Base-by-base conservation (phyloP, 2,329 filamentous ascomycete species). In the Xylaria sp. region DNA sequence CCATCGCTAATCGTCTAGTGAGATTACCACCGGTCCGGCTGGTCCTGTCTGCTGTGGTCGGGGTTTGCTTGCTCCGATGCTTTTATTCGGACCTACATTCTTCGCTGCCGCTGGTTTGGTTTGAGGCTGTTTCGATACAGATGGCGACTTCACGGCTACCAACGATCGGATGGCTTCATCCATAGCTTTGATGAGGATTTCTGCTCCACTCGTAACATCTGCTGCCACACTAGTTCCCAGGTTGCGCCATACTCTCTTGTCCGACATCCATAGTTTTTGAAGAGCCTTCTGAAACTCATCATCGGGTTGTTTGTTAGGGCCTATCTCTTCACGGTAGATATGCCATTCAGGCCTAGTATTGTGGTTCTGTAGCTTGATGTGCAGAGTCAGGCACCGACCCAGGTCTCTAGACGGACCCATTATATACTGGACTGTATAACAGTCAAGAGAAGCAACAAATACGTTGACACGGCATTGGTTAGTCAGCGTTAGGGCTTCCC, bases 401-500 rank as follows among this genome's bases (percentile, higher is more conserved):
- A 76, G 70, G 46, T 77, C 75, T 63, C 73, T 75, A 3, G 74
- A 70, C 20, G 64, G 41, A 20, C 74, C 67, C 1, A 90, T 73
- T 5, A 77, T 79, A 73, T 91, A 91, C 46, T 84, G 83, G 8
- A 92, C 77, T 9, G 82, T 82, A 61, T 88, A 84, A 84, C 86
- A 89, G 72, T 90, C 88, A 2, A 89, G 79, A 1, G 85, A 82
- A 69, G 86, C 83, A 65, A 86, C 82, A 23, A 85, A 83, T 49
- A 91, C 81, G 48, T 83, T 84, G 12, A 90, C 81, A 3, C 76
- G 78, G 13, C 84, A 86, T 61, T 84, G 82, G 41, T 83, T 82
- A 12, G 80, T 82, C 12, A 78, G 76, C 25, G 80, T 75, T 2
- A 84, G 70, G 41, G 77, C 74, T 13, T 80, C 79, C 86, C 89